Evolutionary conservation across 352 stramenopile genomes (phyloP).

Genomic region (Globisporangium solare): DNA sequence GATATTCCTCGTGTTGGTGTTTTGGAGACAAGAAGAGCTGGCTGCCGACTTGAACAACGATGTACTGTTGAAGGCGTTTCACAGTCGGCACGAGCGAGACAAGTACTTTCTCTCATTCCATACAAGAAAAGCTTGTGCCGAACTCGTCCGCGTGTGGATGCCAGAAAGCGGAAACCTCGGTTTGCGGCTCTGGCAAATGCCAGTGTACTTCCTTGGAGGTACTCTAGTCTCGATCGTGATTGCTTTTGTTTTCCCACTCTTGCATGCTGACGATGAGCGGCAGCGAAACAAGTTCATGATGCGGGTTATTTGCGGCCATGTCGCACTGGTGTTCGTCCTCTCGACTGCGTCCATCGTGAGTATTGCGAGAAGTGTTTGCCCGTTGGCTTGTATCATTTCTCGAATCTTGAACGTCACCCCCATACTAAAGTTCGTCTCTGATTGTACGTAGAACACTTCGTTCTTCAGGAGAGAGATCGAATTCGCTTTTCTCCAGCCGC

Average conservation of each 20-base stretch:
- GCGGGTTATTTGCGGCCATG: slow-evolving; percentile 30
- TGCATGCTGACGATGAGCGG: not conserved
- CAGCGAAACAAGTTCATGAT: slow-evolving; percentile 35
- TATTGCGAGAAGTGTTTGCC: slow-evolving; percentile 30
- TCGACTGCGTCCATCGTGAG: slow-evolving; percentile 30
- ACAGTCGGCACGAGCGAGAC: slow-evolving; percentile 21
- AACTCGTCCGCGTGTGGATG: slow-evolving; percentile 59
- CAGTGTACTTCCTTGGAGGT: slow-evolving; percentile 29
- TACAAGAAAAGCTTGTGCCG: slow-evolving; percentile 30
- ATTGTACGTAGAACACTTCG: slow-evolving; percentile 43
- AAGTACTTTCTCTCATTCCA: slow-evolving; percentile 42
- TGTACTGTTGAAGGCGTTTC: slow-evolving; percentile 30
- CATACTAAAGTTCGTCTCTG: not conserved
- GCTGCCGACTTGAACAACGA: slow-evolving; percentile 36
- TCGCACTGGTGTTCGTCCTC: slow-evolving; percentile 28
- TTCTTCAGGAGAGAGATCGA: slow-evolving; percentile 43
- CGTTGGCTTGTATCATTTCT: not conserved
- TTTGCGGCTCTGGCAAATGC: slow-evolving; percentile 41
- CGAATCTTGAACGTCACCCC: no score
- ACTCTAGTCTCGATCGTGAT: slow-evolving; percentile 19
- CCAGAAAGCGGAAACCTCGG: slow-evolving; percentile 49
- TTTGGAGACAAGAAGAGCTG: slow-evolving; percentile 57
- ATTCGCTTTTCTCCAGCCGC: slow-evolving; percentile 37
- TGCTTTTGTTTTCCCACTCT: slow-evolving; percentile 10
- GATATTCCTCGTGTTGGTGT: slow-evolving; percentile 33